Evolutionary conservation across 768 basidiomycete species (phyloP), one percentile per base, ranked within the genome.

Genomic region (Roridomyces roridus): DNA sequence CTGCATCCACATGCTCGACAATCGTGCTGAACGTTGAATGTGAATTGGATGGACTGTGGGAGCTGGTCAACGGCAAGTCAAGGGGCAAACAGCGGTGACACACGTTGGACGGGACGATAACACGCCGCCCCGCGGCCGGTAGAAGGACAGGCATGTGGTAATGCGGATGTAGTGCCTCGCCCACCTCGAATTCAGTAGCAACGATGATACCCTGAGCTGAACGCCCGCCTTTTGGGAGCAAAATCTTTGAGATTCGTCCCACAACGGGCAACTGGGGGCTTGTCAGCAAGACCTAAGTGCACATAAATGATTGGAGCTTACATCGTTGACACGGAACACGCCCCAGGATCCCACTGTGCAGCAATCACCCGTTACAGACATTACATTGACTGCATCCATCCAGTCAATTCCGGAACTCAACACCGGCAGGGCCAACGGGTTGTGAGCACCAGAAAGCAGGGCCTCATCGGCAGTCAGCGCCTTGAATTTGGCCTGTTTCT

Each of bases 21-120:
- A 46, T 70, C 66, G 46, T 68, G 67, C 41, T 70, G 68, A 4
- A 57, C 63, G 46, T 68, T 68, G 60, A 67, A 59, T 5, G 48
- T 51, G 37, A 70, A 68, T 14, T 56, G 49, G 15, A 51, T 31
- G 20, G 40, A 23, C 49, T 48, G 36, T 25, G 18, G n/a, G 15
- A 39, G 24, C 12, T n/a, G 23, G 63, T 46, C 3, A 36, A 37
- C 59, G 62, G 43, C 2, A 15, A 20, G n/a, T 34, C 7, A 26
- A 29, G 36, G 34, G 31, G 21, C n/a, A 34, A 6, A 21, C 7
- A 6, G 8, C n/a, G 10, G 5, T 15, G 1, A 45, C 23, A 10
- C 37, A 46, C 35, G 25, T 47, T 5, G 8, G 43, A 40, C 42
- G 39, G 18, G 40, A 52, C 51, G 2, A 52, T n/a, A 10, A 51